These are phyloP conservation scores for Sugiyamaella marilandica DNA, from an alignment of 805 yeast genomes.

Conservation along the genomic window DNA sequence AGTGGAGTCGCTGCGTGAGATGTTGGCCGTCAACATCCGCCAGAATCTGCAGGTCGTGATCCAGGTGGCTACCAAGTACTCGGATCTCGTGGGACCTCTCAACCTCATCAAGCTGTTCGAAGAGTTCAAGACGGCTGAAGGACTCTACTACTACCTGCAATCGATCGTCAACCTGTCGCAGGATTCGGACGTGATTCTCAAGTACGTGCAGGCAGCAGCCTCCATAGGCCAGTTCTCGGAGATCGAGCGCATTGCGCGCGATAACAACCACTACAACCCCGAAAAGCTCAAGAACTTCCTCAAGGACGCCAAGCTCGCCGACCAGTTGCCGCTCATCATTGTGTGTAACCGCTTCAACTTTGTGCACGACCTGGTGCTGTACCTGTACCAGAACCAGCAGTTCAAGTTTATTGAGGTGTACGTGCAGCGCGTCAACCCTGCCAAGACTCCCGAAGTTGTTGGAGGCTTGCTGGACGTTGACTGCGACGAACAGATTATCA, in stretches of 20 bases:
- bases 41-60: conserved; percentile 89
- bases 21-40: conserved; percentile 71
- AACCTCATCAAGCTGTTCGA: conserved; percentile 87
- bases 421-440: conserved; percentile 95
- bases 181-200: conserved; percentile 92
- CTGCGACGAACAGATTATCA: conserved; percentile 87
- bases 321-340: conserved; percentile 92
- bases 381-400: conserved; percentile 90
- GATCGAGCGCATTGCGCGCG: conserved; percentile 92
- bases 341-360: conserved; percentile 90
- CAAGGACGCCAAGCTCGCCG: conserved; percentile 89
- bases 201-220: conserved; percentile 93
- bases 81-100: conserved; percentile 85
- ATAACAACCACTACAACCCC: conserved; percentile 90
- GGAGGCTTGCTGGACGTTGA: conserved; percentile 97
- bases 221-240: conserved; percentile 85
- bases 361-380: conserved; percentile 89
- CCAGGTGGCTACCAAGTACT: conserved; percentile 94
- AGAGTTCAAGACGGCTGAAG: conserved; percentile 87
- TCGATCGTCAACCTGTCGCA: conserved; percentile 90
- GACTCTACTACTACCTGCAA: conserved; percentile 88
- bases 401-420: conserved; percentile 96
- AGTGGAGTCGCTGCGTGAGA: conserved; percentile 77
- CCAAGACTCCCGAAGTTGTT: conserved; percentile 92
- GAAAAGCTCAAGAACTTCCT: conserved; percentile 96